Conservation (phyloP, 495 filamentous ascomycete genomes). For the Hypoxylon perforatum region DNA sequence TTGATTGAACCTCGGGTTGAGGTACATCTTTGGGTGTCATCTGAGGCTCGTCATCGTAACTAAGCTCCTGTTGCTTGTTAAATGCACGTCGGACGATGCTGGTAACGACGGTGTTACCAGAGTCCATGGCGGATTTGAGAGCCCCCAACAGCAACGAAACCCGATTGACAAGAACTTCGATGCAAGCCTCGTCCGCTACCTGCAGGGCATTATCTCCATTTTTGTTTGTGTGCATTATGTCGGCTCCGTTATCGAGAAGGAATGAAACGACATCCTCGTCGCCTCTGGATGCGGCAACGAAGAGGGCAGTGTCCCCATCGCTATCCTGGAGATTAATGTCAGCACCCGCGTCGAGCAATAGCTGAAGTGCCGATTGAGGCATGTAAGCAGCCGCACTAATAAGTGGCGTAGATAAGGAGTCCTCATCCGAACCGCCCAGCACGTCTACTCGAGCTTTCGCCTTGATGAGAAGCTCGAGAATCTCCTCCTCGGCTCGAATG, state of each 20-base stretch:
- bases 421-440: conserved; percentile 26
- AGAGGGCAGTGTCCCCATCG: conserved; percentile 49
- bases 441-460: conserved; percentile 43
- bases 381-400: conserved; percentile 42
- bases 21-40: neutral
- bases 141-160: conserved; percentile 34
- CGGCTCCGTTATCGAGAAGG: conserved; percentile 42
- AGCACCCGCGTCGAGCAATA: conserved; percentile 46
- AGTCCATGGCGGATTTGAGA: conserved; percentile 40
- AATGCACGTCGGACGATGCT: conserved; percentile 38
- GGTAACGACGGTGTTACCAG: conserved; percentile 37
- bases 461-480: conserved; percentile 43
- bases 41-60: conserved; percentile 42
- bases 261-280: conserved; percentile 42
- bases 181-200: conserved; percentile 32
- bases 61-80: conserved; percentile 38
- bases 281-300: conserved; percentile 40
- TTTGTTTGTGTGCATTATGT: conserved; percentile 45
- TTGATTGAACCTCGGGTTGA: neutral
- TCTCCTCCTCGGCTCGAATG: conserved; percentile 39
- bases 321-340: conserved; percentile 47
- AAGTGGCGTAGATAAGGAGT: conserved; percentile 35
- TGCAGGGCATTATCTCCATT: conserved; percentile 37
- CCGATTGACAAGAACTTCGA: conserved; percentile 37
- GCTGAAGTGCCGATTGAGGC: conserved; percentile 38